Percentiles rank a stretch among this genome's conserved stretches.
phyloP scores from a whole-genome alignment of 169 alveolate genomes.

The Plasmodium gonderi region DNA sequence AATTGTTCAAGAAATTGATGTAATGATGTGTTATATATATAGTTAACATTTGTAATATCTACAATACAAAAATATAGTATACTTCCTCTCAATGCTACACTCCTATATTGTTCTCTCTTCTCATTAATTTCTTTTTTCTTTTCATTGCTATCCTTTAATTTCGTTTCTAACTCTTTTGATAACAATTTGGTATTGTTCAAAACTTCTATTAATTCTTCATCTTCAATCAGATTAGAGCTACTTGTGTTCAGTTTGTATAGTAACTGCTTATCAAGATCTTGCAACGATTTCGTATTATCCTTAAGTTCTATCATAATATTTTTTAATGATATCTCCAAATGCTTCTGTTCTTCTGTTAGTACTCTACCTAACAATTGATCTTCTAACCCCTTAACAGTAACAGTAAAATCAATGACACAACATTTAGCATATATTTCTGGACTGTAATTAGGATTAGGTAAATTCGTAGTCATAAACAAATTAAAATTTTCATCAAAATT shows the following conservation, averaged over 20 bases:
- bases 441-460: conserved; percentile 96
- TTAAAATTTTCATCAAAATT: conserved; percentile 94
- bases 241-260: conserved; percentile 94
- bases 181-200: conserved; percentile 93
- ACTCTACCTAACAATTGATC: conserved; percentile 97
- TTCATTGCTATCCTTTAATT: conserved; percentile 87
- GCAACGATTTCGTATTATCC: conserved; percentile 93
- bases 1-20: conserved; percentile 95
- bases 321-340: conserved; percentile 93
- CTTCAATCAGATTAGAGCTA: conserved; percentile 94
- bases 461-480: conserved; percentile 95
- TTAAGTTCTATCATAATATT: conserved; percentile 93
- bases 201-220: conserved; percentile 95
- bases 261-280: conserved; percentile 91
- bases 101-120: conserved; percentile 96
- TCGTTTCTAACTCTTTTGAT: conserved; percentile 93
- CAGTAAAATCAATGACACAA: conserved; percentile 97
- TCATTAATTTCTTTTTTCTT: conserved; percentile 92
- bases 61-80: conserved; percentile 93
- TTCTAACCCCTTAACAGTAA: conserved; percentile 94
- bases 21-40: conserved; percentile 97
- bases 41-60: conserved; percentile 94
- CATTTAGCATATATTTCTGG: conserved; percentile 97
- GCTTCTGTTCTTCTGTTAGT: conserved; percentile 94
- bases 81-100: conserved; percentile 97